Percentiles rank a stretch among this genome's conserved stretches.
Conservation (phyloP, 139 green algal genomes). For the Micromonas pusilla region DNA sequence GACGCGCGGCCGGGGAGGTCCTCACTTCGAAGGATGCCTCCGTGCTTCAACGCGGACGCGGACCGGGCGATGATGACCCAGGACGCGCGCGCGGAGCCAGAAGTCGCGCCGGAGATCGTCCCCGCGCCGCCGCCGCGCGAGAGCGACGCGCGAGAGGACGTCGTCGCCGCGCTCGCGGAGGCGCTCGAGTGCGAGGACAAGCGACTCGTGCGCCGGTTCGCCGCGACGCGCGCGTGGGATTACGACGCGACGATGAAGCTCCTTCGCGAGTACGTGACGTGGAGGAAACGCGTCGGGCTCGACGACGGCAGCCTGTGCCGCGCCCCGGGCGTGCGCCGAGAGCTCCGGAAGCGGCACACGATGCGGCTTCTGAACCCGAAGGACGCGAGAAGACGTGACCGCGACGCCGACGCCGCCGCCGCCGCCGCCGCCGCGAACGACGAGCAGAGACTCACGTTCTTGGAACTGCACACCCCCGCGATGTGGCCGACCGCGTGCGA, state of each 20-base stretch:
- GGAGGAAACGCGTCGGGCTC: not conserved
- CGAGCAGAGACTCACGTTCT: not conserved
- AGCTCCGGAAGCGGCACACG: not conserved
- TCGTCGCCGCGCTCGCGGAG: not conserved
- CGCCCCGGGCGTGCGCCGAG: not conserved
- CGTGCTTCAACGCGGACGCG: too few species aligned
- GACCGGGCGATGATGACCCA: too few species aligned
- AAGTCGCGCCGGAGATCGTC: too few species aligned
- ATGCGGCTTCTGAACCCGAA: not conserved
- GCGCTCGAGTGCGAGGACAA: not conserved
- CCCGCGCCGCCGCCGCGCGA: too few species aligned
- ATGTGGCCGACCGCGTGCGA: not conserved
- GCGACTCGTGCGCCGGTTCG: not conserved
- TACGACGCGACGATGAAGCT: not conserved
- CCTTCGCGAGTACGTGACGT: not conserved
- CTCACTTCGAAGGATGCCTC: too few species aligned
- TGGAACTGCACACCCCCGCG: not conserved
- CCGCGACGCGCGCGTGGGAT: not conserved
- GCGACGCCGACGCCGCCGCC: not conserved
- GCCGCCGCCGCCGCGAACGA: not conserved
- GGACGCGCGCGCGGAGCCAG: too few species aligned
- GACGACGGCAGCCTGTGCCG: slow-evolving; percentile 29
- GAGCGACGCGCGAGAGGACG: too few species aligned
- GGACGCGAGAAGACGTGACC: too few species aligned
- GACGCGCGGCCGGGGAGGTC: too few species aligned